Evolutionary conservation across 176 grass and related monocot genomes (phyloP), one percentile per base, ranked within the genome.

Genomic region (Guadua angustifolia): DNA sequence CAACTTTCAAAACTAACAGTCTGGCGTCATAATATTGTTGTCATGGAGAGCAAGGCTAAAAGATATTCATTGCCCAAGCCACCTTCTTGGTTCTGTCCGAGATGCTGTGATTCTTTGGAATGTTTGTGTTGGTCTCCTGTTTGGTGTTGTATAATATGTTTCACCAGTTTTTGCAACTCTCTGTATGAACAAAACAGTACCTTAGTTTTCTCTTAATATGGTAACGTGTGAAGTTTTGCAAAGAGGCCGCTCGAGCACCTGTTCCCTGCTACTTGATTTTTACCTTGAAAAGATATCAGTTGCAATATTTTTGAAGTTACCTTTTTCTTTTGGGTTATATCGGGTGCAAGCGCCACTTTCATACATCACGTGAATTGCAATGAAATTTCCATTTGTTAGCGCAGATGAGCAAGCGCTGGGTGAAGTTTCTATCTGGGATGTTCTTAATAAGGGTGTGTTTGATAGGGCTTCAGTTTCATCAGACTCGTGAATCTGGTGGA

Each of bases 71-170:
- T 85, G 55, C 17, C 42, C 7, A 70, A 14, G 32, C 67, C 63
- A 7, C 40, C 71, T 70, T 70, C 40, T 57, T 74, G 65, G 42
- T 17, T 70, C 66, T 63, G 44, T 61, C 45, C 53, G 49, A 61
- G 69, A 13, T 42, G 60, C 55, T 18, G 12, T 63, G 63, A 40
- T 35, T 83, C 5, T 43, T 75, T n/a, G 21, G 29, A 49, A 32
- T 89, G 64, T 75, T 63, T 18, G 21, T 40, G 22, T 69, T 74
- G 61, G 40, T 43, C 9, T 64, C 50, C 60, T 70, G n/a, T 62
- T 77, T 75, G 52, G 69, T 81, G 82, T 85, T 89, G 82, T 89
- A 71, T 68, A 76, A 78, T 63, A 43, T 42, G 53, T 39, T 79
- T 50, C 43, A 64, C n/a, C 55, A 50, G 44, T 38, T 51, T 79